Base-by-base conservation (phyloP, 352 stramenopile genomes). In the Globisporangium middletonii region DNA sequence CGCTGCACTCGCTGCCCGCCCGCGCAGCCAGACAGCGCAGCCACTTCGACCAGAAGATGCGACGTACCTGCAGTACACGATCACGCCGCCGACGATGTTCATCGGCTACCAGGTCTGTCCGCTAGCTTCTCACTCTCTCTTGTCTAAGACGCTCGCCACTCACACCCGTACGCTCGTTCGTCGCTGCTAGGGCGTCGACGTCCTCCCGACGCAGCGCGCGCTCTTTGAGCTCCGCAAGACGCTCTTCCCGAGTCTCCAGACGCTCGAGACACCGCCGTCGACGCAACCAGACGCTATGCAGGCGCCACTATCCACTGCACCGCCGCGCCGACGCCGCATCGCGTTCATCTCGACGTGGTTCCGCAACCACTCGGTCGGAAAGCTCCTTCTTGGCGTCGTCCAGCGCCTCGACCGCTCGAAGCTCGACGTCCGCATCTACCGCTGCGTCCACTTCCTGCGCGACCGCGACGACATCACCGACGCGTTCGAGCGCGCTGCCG, bases 331-430 rank as follows among this genome's bases (percentile, higher is more conserved):
- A 3, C 77, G 63, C 26, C 57, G 51, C 30, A 68, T 89, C 49
- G 79, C 62, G 0, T 89, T 89, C 54, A 71, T 88, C 45, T 89
- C 79, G 12, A 69, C 65, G 6, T 89, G 76, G 75, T 89, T 89
- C 60, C 75, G 77, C 7, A 53, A 62, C 16, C 79, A 89, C 62
- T 88, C 77, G 1, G 77, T 89, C 3, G 79, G 79, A 1, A 89
- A 89, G 51, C 46, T 89, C 1, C 43, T 89, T 26, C 64, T 83
- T 2, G 75, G 77, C 4, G 54, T 89, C 13, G 60, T 89, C 45
- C 43, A 82, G 57, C 70, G 63, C 0, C 55, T 89, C 5, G 75
- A 87, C 55, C 74, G 79, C 42, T 53, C 54, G 26, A 73, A 72
- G 45, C 81, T 88, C 44, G 64, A 81, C 30, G 67, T 89, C 30